Evolutionary conservation across 2,329 filamentous ascomycete genomes (phyloP).

Genomic region (Ascochyta lentis): DNA sequence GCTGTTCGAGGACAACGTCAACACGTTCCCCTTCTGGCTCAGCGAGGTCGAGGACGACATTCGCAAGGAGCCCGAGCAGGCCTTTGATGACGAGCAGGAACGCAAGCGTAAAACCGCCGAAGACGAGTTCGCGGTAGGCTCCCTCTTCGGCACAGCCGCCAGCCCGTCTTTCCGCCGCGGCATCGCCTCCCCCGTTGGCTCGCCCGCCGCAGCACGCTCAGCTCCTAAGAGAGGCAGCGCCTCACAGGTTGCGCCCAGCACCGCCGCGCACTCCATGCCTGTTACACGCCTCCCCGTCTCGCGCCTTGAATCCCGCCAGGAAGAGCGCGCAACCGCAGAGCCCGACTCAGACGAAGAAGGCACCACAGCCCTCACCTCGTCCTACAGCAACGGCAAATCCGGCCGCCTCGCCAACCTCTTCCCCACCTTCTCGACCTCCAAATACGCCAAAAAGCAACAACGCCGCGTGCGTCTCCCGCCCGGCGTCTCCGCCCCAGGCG

Average conservation of each 20-base stretch:
- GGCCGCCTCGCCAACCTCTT: slow-evolving; percentile 73
- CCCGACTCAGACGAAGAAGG: slow-evolving; percentile 59
- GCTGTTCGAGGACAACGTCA: slow-evolving; percentile 93
- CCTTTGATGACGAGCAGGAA: slow-evolving; percentile 91
- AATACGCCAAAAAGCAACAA: slow-evolving; percentile 61
- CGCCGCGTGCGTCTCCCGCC: slow-evolving; percentile 71
- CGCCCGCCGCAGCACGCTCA: slow-evolving; percentile 55
- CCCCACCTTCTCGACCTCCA: slow-evolving; percentile 81
- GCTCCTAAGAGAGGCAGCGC: slow-evolving; percentile 25
- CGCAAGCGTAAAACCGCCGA: slow-evolving; percentile 80
- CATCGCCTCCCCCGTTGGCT: slow-evolving; percentile 71
- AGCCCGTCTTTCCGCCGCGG: slow-evolving; percentile 58
- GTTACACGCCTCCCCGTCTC: slow-evolving; percentile 23
- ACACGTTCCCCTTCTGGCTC: slow-evolving; percentile 95
- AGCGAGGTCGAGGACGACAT: slow-evolving; percentile 92
- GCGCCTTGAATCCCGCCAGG: slow-evolving; percentile 26
- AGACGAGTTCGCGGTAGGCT: slow-evolving; percentile 88
- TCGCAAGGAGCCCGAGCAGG: slow-evolving; percentile 85
- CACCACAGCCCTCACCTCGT: slow-evolving; percentile 33
- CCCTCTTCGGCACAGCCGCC: slow-evolving; percentile 69
- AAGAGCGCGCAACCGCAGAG: slow-evolving; percentile 53
- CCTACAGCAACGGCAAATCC: slow-evolving; percentile 50
- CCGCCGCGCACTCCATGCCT: slow-evolving; percentile 30
- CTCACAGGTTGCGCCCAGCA: slow-evolving; percentile 14
- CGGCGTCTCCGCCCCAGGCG: slow-evolving; percentile 82